Evolutionary conservation across 140 eudicot genomes (phyloP).

Genomic region (Flaveria floridana): DNA sequence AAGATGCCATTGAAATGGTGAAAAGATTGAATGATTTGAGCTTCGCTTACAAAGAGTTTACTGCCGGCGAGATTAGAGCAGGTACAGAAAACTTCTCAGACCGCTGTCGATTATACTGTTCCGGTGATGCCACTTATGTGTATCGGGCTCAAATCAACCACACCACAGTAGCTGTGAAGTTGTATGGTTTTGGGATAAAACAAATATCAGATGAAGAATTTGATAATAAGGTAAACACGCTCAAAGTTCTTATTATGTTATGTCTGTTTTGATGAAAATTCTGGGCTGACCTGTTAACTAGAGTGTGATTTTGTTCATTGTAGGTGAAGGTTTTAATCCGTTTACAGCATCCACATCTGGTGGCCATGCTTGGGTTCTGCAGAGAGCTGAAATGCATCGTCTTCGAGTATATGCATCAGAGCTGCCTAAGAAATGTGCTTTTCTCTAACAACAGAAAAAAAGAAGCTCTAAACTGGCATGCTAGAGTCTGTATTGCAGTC

Average conservation of each 20-base stretch:
- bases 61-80: conserved; percentile 53
- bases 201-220: conserved; percentile 48
- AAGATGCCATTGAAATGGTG: conserved; percentile 59
- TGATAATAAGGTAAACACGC: conserved; percentile 46
- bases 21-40: conserved; percentile 35
- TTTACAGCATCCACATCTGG: conserved; percentile 68
- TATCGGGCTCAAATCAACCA: conserved; percentile 61
- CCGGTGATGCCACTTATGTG: conserved; percentile 48
- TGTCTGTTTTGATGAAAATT: background rate
- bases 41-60: conserved; percentile 55
- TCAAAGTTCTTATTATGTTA: background rate
- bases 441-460: conserved; percentile 39
- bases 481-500: conserved; percentile 54
- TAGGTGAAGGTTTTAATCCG: conserved; percentile 57
- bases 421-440: conserved; percentile 58
- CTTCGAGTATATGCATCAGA: conserved; percentile 73
- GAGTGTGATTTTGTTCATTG: conserved; percentile 18
- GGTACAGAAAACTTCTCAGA: conserved; percentile 66
- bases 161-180: conserved; percentile 54
- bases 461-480: conserved; percentile 57
- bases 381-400: conserved; percentile 63
- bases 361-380: conserved; percentile 76
- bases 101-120: conserved; percentile 46
- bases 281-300: background rate
- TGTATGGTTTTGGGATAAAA: conserved; percentile 28